These are phyloP conservation scores for Colletotrichum limetticola DNA, from an alignment of 2,329 filamentous ascomycete genomes.

Conservation along the genomic window DNA sequence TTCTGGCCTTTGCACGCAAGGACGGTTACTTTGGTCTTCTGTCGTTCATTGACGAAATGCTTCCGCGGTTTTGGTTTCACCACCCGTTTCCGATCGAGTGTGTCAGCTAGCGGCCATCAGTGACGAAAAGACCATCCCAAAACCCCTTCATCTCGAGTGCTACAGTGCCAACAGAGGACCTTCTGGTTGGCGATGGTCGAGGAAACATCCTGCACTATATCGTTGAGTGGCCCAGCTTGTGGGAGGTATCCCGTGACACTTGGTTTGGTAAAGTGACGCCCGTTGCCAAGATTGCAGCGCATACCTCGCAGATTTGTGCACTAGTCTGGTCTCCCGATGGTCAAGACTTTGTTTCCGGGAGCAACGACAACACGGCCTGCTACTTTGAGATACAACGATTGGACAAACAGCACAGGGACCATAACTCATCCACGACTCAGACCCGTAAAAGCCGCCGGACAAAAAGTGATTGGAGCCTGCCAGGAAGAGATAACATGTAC, in stretches of 20 bases:
- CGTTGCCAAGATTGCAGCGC: conserved; percentile 79
- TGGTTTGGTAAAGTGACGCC: conserved; percentile 85
- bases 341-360: conserved; percentile 83
- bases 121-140: conserved; percentile 61
- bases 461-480: background rate
- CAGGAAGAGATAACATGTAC: background rate
- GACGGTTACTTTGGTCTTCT: conserved; percentile 81
- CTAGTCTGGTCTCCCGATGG: conserved; percentile 88
- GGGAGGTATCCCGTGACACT: conserved; percentile 70
- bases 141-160: conserved; percentile 58
- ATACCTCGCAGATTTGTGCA: conserved; percentile 92
- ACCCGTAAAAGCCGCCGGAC: background rate
- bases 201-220: conserved; percentile 90
- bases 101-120: conserved; percentile 80
- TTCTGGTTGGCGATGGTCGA: conserved; percentile 85
- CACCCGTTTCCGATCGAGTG: conserved; percentile 81
- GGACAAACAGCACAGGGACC: conserved; percentile 23
- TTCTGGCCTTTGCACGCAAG: conserved; percentile 86
- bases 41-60: conserved; percentile 75
- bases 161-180: conserved; percentile 78
- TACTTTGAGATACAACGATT: conserved; percentile 78
- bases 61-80: conserved; percentile 78
- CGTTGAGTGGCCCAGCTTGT: conserved; percentile 81
- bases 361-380: conserved; percentile 91
- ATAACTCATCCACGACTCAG: conserved; percentile 2